Evolutionary conservation across 805 yeast species (phyloP).

Genomic region (Tetrapisispora namnaoensis): DNA sequence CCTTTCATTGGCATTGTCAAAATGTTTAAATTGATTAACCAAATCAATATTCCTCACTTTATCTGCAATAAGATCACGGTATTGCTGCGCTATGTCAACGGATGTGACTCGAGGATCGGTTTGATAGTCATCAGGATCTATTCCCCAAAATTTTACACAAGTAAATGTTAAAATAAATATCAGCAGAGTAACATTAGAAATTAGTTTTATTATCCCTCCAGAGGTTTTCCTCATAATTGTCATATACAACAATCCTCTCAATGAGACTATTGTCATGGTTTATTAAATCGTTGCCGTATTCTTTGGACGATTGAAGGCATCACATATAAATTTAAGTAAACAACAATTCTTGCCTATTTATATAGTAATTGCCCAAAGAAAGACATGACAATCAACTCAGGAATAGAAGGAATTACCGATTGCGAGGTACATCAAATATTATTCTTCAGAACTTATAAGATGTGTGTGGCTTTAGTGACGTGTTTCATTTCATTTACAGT

Average conservation of each 20-base stretch:
- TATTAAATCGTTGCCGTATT: too few relatives aligned
- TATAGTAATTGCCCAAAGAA: too few relatives aligned
- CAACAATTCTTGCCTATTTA: too few relatives aligned
- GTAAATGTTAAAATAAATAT: too few relatives aligned
- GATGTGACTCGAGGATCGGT: background rate
- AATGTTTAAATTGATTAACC: background rate
- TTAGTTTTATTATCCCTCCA: background rate
- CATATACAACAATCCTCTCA: background rate
- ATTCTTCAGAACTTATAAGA: too few relatives aligned
- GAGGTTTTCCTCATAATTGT: background rate
- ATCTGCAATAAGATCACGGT: background rate
- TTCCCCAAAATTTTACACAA: background rate
- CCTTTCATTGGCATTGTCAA: background rate
- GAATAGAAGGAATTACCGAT: too few relatives aligned
- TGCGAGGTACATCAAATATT: too few relatives aligned
- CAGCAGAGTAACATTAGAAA: background rate
- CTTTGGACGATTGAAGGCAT: too few relatives aligned
- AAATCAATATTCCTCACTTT: background rate
- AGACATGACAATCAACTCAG: too few relatives aligned
- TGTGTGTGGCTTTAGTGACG: too few relatives aligned
- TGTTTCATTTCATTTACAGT: too few relatives aligned
- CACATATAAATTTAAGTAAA: too few relatives aligned
- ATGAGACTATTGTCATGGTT: background rate
- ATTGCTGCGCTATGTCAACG: background rate
- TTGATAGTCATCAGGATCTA: background rate